Base-by-base conservation (phyloP, 176 grass and related monocot genomes). In the Pontederia paniculata region DNA sequence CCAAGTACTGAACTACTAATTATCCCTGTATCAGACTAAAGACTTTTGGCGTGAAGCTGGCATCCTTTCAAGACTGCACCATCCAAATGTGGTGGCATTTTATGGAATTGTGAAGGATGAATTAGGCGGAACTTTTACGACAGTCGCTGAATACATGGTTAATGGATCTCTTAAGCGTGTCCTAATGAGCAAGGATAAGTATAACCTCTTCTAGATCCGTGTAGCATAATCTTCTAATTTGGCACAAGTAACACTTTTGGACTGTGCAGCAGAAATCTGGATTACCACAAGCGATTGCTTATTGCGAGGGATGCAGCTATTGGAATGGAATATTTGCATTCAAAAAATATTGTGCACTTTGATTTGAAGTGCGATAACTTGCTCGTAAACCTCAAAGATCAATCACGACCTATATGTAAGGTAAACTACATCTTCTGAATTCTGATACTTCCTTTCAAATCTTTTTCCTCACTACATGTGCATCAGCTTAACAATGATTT, bases 361-460 rank as follows among this genome's bases (percentile, higher is more conserved):
- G 91, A 97, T 81, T 66, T 97, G 70, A 97, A 97, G 75, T 90
- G 91, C n/a, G 91, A 97, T 76, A 97, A 90, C 67, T 70, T 97
- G 60, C 73, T 97, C 21, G 91, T 97, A 56, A 97, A 90, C 77
- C 61, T 97, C 52, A 97, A 87, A 67, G 91, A 97, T 54, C 77
- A 62, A 15, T 81, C 74, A 2, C 70, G 86, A 50, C 91, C 91
- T 42, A 97, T 90, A 73, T 97, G 91, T 82, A 97, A 97, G 79
- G 86, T 84, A 89, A 54, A 55, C 15, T 43, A 41, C 12, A 42
- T 74, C 50, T 17, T 56, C 9, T 11, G 23, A 23, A 23, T 46
- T 54, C 16, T 58, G 47, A 50, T 41, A 77, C 19, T 54, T 17
- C 9, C 18, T 11, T 3, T 20, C 9, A 19, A 21, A 15, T 12